Evolutionary conservation across 441 rosid species (phyloP).

Genomic region (Euphorbia corollata): DNA sequence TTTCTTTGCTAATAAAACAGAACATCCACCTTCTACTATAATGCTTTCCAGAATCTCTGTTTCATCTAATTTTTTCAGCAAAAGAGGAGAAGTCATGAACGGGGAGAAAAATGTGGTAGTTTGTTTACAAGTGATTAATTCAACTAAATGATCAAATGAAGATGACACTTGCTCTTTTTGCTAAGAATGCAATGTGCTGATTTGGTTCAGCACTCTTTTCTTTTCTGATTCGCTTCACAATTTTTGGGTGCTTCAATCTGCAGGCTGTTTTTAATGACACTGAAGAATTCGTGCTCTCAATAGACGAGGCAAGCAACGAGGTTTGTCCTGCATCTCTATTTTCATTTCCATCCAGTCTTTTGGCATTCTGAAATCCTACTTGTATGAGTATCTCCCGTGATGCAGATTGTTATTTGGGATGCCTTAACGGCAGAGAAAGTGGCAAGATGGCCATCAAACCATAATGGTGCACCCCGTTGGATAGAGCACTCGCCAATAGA

Average conservation of each 20-base stretch:
- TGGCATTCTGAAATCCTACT: conserved; percentile 5
- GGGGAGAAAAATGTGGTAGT: not conserved
- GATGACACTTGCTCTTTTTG: not conserved
- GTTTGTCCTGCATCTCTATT: conserved; percentile 26
- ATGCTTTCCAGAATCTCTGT: not conserved
- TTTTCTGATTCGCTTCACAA: not conserved
- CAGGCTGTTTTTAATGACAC: conserved; percentile 84
- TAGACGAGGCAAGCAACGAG: conserved; percentile 57
- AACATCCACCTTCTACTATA: not conserved
- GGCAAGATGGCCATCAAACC: conserved; percentile 72
- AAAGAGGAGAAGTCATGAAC: not conserved
- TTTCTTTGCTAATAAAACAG: conserved; percentile 2
- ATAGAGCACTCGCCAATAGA: conserved; percentile 73
- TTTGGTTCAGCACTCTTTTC: too few species aligned
- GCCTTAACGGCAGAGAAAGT: conserved; percentile 64
- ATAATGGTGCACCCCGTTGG: conserved; percentile 68
- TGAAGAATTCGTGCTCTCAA: conserved; percentile 68
- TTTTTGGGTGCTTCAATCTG: conserved; percentile 9
- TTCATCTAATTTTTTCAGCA: not conserved
- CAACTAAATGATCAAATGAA: too few species aligned
- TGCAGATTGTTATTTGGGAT: conserved; percentile 71
- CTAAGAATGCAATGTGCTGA: not conserved
- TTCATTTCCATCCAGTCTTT: not conserved
- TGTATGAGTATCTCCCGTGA: conserved; percentile 14
- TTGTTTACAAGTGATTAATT: not conserved